A percentile compares a stretch with the other conserved stretches of the same genome.
These are phyloP conservation scores for Simplicillium aogashimaense DNA, from an alignment of 2,329 filamentous ascomycete species.

Conservation along the genomic window DNA sequence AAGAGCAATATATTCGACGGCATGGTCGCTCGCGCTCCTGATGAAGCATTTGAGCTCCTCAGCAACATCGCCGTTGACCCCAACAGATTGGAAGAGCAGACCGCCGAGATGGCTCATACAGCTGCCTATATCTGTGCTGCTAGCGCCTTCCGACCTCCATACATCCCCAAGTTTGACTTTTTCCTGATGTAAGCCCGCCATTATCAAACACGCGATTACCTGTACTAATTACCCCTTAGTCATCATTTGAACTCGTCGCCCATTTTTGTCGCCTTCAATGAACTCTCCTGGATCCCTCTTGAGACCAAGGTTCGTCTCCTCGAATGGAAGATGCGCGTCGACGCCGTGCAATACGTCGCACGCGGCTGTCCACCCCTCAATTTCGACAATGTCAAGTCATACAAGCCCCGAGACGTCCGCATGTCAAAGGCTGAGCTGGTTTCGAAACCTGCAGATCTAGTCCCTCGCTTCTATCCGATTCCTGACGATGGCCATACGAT, in stretches of 20 bases:
- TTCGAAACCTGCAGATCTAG: conserved; percentile 35
- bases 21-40: conserved; percentile 49
- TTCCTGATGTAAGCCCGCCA: conserved; percentile 44
- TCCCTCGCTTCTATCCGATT: conserved; percentile 34
- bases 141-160: conserved; percentile 53
- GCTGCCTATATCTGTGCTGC: conserved; percentile 36
- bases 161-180: conserved; percentile 71
- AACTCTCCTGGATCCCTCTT: conserved; percentile 47
- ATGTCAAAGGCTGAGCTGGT: conserved; percentile 19
- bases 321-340: conserved; percentile 72
- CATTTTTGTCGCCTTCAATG: conserved; percentile 64
- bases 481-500: conserved; percentile 73
- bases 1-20: conserved; percentile 60
- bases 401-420: conserved; percentile 37
- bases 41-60: conserved; percentile 53
- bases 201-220: background rate
- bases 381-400: conserved; percentile 47
- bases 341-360: conserved; percentile 65
- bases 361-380: conserved; percentile 52
- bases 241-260: conserved; percentile 64
- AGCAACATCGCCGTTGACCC: conserved; percentile 46
- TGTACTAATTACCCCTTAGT: conserved; percentile 30
- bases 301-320: conserved; percentile 59
- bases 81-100: conserved; percentile 44
- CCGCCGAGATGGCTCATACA: conserved; percentile 59